These are phyloP conservation scores for Sporothrix sp. DNA, from an alignment of 2,329 filamentous ascomycete species.

Conservation along the genomic window DNA sequence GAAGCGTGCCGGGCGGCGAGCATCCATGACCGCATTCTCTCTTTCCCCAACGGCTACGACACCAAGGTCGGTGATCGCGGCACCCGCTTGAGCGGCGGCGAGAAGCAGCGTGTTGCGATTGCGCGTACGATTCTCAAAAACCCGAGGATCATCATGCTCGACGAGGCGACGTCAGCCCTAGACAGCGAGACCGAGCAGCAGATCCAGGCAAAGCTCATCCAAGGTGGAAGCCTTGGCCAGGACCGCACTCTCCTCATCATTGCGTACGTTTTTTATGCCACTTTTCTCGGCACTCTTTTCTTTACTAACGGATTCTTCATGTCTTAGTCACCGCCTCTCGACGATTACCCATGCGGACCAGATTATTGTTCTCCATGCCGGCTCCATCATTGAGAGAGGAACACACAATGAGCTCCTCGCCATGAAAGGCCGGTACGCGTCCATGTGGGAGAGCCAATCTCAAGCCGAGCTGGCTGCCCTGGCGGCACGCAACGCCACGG, in stretches of 20 bases:
- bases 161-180: constrained; percentile 63
- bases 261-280: constrained; percentile 51
- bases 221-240: constrained; percentile 51
- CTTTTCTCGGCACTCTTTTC: neutral
- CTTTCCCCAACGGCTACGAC: constrained; percentile 42
- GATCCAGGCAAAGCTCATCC: constrained; percentile 61
- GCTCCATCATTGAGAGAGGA: constrained; percentile 19
- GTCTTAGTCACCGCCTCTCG: constrained; percentile 61
- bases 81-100: constrained; percentile 47
- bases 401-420: constrained; percentile 59
- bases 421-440: constrained; percentile 62
- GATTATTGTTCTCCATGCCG: constrained; percentile 21
- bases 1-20: constrained; percentile 43
- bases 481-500: constrained; percentile 39
- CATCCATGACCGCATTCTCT: constrained; percentile 45
- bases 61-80: constrained; percentile 45
- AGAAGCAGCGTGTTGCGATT: constrained; percentile 51
- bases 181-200: constrained; percentile 51
- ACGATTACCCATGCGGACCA: constrained; percentile 29
- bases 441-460: constrained; percentile 87
- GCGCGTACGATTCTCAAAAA: constrained; percentile 59
- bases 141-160: constrained; percentile 58
- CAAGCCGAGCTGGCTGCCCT: constrained; percentile 61
- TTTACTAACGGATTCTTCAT: neutral
- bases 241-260: constrained; percentile 93